A percentile compares a stretch with the other conserved stretches of the same genome.
phyloP scores from a whole-genome alignment of 495 filamentous ascomycete species.

The Aspergillus cristatus region DNA sequence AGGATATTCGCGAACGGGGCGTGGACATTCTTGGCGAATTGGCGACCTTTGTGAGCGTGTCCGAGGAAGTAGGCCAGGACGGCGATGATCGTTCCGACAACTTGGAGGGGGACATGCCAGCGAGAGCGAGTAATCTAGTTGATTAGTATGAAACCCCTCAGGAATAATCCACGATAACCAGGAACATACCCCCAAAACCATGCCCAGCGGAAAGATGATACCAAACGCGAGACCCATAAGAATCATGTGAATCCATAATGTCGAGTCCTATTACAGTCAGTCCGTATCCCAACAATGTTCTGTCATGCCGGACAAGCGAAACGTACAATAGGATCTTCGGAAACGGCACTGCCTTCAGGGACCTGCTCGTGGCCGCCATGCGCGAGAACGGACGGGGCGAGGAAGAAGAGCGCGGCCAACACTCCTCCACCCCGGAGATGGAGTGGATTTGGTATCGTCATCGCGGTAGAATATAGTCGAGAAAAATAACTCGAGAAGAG shows the following conservation, averaged over 20 bases:
- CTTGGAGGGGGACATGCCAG: slow-evolving; percentile 91
- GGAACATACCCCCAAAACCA: slow-evolving; percentile 74
- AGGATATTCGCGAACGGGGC: slow-evolving; percentile 67
- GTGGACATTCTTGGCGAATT: slow-evolving; percentile 80
- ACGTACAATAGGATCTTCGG: slow-evolving; percentile 79
- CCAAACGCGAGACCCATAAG: slow-evolving; percentile 84
- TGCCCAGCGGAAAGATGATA: slow-evolving; percentile 83
- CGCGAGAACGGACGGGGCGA: slow-evolving; percentile 31
- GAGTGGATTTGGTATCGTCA: slow-evolving; percentile 8
- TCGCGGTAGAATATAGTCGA: slow-evolving; percentile 3
- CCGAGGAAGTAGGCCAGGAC: slow-evolving; percentile 84
- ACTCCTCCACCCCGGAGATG: slow-evolving; percentile 5
- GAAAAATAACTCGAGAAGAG: slow-evolving; percentile 1
- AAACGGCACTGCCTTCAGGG: slow-evolving; percentile 64
- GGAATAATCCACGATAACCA: neutral
- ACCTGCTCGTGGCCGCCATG: slow-evolving; percentile 74
- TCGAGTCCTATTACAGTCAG: slow-evolving; percentile 78
- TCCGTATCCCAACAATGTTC: slow-evolving; percentile 2
- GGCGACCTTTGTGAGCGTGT: slow-evolving; percentile 78
- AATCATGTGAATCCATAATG: slow-evolving; percentile 88
- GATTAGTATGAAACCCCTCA: no score
- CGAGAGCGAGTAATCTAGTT: slow-evolving; percentile 73
- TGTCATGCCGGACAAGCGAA: neutral
- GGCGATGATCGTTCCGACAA: slow-evolving; percentile 62
- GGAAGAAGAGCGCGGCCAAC: slow-evolving; percentile 16